phyloP scores from a whole-genome alignment of 2,329 filamentous ascomycete species.

The Dothidotthia symphoricarpi region DNA sequence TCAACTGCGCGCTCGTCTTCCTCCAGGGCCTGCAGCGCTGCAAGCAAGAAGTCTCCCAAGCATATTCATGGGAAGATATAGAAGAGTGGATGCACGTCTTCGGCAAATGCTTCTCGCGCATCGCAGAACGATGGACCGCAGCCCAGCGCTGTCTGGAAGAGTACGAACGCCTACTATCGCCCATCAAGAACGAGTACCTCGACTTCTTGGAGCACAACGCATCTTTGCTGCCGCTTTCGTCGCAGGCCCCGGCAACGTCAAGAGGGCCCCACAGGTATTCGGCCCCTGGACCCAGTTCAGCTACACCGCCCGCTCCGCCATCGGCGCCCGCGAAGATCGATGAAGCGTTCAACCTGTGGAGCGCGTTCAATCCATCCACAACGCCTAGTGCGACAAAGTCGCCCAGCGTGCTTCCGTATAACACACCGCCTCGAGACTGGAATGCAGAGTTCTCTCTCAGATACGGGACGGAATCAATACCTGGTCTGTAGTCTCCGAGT shows the following conservation, averaged over 20 bases:
- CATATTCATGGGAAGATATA: constrained; percentile 25
- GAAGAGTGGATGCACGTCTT: constrained; percentile 35
- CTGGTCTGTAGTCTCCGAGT: constrained; percentile 7
- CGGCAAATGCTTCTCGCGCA: constrained; percentile 33
- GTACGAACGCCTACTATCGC: constrained; percentile 32
- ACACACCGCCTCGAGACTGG: constrained; percentile 32
- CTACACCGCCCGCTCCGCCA: constrained; percentile 3
- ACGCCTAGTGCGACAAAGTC: constrained; percentile 21
- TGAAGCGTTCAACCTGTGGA: constrained; percentile 31
- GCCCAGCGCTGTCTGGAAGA: constrained; percentile 37
- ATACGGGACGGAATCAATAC: constrained; percentile 20
- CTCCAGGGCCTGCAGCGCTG: constrained; percentile 33
- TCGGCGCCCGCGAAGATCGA: constrained; percentile 18
- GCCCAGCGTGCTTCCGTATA: constrained; percentile 21
- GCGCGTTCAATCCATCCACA: constrained; percentile 31
- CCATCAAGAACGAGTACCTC: constrained; percentile 35
- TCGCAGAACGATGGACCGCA: constrained; percentile 38
- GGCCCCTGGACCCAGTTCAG: neutral
- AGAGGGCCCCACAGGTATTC: constrained; percentile 15
- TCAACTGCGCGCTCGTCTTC: constrained; percentile 35
- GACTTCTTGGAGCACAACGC: constrained; percentile 34
- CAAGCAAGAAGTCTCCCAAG: constrained; percentile 31
- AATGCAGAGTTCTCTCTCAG: constrained; percentile 34
- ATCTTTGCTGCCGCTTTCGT: no score
- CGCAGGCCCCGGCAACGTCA: no score